Conservation (phyloP, 306 rosid genomes). For the Herpetospermum pedunculosum region DNA sequence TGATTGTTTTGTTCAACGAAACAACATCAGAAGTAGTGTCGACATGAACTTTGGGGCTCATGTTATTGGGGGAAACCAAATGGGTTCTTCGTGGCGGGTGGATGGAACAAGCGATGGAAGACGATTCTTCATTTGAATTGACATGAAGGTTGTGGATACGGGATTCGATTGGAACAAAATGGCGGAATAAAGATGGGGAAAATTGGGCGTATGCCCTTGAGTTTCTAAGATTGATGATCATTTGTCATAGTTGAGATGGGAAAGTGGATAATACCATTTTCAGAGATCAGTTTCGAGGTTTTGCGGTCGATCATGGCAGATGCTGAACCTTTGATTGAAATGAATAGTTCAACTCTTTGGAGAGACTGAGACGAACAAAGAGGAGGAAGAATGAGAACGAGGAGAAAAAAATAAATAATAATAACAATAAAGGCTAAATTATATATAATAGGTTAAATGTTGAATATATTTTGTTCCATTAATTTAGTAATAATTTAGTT, state of each 20-base stretch:
- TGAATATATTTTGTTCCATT: too few species aligned
- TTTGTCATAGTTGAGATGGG: conserved; percentile 11
- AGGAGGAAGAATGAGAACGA: too few species aligned
- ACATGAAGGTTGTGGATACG: conserved; percentile 11
- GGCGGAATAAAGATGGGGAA: neutral
- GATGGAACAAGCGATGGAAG: conserved; percentile 6
- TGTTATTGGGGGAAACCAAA: conserved; percentile 16
- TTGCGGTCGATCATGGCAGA: neutral
- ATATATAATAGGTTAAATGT: too few species aligned
- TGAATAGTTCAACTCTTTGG: neutral
- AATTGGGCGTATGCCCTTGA: neutral
- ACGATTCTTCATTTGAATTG: conserved; percentile 6
- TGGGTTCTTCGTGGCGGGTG: conserved; percentile 13
- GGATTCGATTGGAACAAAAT: conserved; percentile 7
- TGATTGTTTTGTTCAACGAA: conserved; percentile 47
- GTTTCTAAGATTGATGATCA: conserved; percentile 14
- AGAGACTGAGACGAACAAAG: neutral
- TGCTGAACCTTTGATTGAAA: neutral
- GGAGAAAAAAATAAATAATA: too few species aligned
- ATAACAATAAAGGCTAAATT: too few species aligned
- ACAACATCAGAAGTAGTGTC: conserved; percentile 13
- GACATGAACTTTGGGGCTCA: neutral
- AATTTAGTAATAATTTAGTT: too few species aligned
- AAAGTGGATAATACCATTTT: neutral
- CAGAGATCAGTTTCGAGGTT: neutral